Percentiles rank a stretch among this genome's conserved stretches.
Conservation (phyloP, 768 basidiomycete genomes). For the Naganishia randhawae region DNA sequence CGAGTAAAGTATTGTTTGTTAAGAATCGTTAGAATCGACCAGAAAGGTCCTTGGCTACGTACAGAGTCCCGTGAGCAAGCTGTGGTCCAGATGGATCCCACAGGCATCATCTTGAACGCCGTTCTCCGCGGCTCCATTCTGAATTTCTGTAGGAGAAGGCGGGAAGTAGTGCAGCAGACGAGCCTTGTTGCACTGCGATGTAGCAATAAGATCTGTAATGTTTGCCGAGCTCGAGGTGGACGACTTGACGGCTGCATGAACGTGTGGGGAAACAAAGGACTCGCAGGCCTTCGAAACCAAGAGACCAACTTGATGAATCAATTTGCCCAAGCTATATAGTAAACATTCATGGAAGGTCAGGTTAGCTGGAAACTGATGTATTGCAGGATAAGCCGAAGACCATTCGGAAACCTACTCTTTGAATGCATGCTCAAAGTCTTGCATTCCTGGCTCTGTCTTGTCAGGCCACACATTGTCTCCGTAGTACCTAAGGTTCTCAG, state of each 20-base stretch:
- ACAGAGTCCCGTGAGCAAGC: slow-evolving; percentile 79
- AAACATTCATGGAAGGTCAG: neutral
- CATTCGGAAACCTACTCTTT: slow-evolving; percentile 63
- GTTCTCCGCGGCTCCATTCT: slow-evolving; percentile 52
- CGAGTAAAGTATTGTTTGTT: neutral
- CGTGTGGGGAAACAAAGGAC: slow-evolving; percentile 63
- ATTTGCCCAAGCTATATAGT: slow-evolving; percentile 55
- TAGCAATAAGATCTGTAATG: slow-evolving; percentile 65
- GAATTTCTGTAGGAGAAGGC: slow-evolving; percentile 31
- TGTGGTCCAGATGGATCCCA: slow-evolving; percentile 89
- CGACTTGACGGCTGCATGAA: neutral
- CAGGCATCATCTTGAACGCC: slow-evolving; percentile 80
- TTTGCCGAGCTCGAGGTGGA: slow-evolving; percentile 22
- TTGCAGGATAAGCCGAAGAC: neutral
- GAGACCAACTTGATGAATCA: slow-evolving; percentile 74
- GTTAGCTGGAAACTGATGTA: neutral
- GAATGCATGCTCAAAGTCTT: slow-evolving; percentile 82
- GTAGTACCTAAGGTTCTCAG: slow-evolving; percentile 58
- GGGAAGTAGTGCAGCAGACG: slow-evolving; percentile 96
- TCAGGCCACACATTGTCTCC: slow-evolving; percentile 76
- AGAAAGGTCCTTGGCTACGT: slow-evolving; percentile 49
- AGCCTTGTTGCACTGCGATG: slow-evolving; percentile 81
- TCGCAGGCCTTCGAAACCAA: slow-evolving; percentile 83
- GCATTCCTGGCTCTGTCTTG: slow-evolving; percentile 49
- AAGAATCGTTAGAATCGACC: neutral